Base-by-base conservation (phyloP, 805 yeast genomes). In the Myxozyma vanderwaltii region DNA sequence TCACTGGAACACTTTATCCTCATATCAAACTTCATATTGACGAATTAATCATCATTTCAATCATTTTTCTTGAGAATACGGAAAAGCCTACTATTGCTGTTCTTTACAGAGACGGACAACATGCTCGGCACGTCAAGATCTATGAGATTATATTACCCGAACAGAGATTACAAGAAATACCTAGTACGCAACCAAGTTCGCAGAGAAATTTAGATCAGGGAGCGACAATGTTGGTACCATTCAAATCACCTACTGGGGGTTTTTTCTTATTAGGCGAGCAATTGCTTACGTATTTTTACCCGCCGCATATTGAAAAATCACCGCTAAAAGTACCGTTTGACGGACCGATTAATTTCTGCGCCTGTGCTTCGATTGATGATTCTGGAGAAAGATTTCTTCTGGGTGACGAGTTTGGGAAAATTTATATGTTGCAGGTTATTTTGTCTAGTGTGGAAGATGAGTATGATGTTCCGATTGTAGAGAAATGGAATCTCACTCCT, bases 241-340 rank as follows among this genome's bases (percentile, higher is more conserved):
- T 54, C 33, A 51, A 50, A 15, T 5, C 46, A 12, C 54, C 59
- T 7, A 23, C 45, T 4, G 59, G 63, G 21, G 66, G 66, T 13
- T 63, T 49, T 46, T 57, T 63, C 40, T 29, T 63, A 1, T 50
- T 63, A 3, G 66, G 66, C 7, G 66, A 63, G 54, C 66, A 63
- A 50, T 33, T 61, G 17, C 38, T 63, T 17, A 56, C 62, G 15
- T 63, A 63, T 31, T 55, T 46, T 15, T 43, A 44, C 12, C 31
- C 44, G 4, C 44, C 56, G n/a, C 38, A 26, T 15, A 3, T 27
- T 2, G 45, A 17, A 13, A 27, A 12, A n/a, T 8, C 33, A 12
- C 63, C 59, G 23, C 51, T 33, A 15, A 54, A 58, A 29, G 8
- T 43, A 23, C 58, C 66, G 4, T 47, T 57, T 24, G 53, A 53